phyloP scores from a whole-genome alignment of 2,329 filamentous ascomycete species.

The Penicillium paneum region DNA sequence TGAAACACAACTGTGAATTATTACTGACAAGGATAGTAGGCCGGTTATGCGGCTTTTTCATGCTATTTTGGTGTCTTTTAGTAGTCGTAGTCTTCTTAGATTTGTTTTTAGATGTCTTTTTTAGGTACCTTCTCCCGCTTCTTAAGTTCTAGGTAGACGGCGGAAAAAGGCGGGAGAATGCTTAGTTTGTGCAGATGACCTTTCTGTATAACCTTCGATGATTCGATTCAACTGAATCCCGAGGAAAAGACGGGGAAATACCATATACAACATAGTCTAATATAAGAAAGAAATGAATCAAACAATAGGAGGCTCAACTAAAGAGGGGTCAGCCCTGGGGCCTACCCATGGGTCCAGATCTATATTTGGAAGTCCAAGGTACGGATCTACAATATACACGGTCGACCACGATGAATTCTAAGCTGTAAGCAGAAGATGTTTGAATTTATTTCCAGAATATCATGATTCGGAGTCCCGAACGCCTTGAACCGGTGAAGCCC shows the following conservation, averaged over 20 bases:
- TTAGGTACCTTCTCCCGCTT: too few species aligned
- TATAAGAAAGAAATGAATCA: background rate
- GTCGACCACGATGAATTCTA: background rate
- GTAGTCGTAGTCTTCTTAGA: too few species aligned
- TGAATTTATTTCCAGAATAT: slow-evolving; percentile 16
- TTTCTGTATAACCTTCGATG: too few species aligned
- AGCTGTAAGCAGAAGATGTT: background rate
- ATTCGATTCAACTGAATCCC: background rate
- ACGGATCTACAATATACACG: background rate
- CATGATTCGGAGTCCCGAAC: slow-evolving; percentile 21
- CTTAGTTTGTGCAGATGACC: too few species aligned
- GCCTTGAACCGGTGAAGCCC: slow-evolving; percentile 13
- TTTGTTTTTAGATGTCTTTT: too few species aligned
- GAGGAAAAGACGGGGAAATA: background rate
- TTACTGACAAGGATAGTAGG: too few species aligned
- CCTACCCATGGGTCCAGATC: slow-evolving; percentile 11
- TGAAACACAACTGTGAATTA: background rate
- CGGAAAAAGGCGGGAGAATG: too few species aligned
- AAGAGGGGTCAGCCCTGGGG: background rate
- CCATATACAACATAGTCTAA: too few species aligned
- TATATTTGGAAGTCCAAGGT: slow-evolving; percentile 3
- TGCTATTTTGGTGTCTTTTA: too few species aligned
- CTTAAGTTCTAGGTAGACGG: too few species aligned
- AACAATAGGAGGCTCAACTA: background rate
- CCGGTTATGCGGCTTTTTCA: too few species aligned